phyloP scores from a whole-genome alignment of 805 yeast species.

The Kuraishia floccosa region DNA sequence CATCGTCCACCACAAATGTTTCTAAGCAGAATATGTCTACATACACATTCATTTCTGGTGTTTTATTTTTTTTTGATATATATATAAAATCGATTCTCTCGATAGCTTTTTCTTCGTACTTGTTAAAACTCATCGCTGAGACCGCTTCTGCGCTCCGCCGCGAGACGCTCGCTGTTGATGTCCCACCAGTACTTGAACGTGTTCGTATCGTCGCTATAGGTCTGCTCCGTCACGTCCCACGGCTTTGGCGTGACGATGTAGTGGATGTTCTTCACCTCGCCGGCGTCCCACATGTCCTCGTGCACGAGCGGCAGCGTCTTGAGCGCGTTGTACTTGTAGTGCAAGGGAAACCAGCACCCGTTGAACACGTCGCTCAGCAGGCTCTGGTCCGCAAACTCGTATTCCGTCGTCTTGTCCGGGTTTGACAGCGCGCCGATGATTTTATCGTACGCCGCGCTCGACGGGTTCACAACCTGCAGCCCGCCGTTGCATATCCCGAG shows the following conservation, averaged over 20 bases:
- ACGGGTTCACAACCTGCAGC: slow-evolving; percentile 37
- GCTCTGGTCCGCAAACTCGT: slow-evolving; percentile 51
- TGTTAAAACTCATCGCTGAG: slow-evolving; percentile 2
- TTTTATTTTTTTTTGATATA: no score
- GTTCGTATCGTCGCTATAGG: slow-evolving; percentile 25
- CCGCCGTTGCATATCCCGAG: slow-evolving; percentile 51
- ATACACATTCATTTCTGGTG: neutral
- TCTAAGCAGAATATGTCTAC: slow-evolving; percentile 31
- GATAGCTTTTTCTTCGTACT: no score
- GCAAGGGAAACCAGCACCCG: slow-evolving; percentile 36
- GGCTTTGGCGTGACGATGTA: slow-evolving; percentile 51
- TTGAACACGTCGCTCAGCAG: slow-evolving; percentile 41
- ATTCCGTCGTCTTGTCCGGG: slow-evolving; percentile 23
- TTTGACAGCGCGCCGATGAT: slow-evolving; percentile 28
- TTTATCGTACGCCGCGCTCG: slow-evolving; percentile 19
- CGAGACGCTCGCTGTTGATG: slow-evolving; percentile 24
- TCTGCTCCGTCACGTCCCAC: slow-evolving; percentile 31
- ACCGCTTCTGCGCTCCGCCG: slow-evolving; percentile 5
- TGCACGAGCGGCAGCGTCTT: slow-evolving; percentile 39
- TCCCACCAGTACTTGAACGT: slow-evolving; percentile 43
- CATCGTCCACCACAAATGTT: slow-evolving; percentile 93
- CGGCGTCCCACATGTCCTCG: slow-evolving; percentile 31
- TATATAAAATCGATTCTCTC: neutral
- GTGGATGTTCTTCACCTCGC: slow-evolving; percentile 43
- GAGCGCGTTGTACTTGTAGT: slow-evolving; percentile 43